Conservation (phyloP, 176 grass and related monocot species). For the Cenchrus fungigraminus region DNA sequence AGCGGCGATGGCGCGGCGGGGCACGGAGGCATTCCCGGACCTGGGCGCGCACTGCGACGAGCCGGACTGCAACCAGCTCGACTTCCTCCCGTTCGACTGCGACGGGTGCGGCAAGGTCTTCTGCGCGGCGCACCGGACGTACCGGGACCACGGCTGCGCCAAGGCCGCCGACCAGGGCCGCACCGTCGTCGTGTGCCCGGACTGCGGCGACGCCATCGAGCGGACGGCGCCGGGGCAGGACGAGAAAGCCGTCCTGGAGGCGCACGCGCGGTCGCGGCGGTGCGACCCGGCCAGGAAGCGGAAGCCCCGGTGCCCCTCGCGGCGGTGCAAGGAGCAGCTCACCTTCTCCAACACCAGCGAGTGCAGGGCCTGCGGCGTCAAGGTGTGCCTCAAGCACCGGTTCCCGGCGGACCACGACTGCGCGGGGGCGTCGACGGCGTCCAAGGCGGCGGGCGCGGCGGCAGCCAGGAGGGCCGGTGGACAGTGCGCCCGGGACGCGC, state of each 20-base stretch:
- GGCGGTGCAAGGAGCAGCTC: constrained; percentile 68
- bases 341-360: constrained; percentile 69
- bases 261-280: constrained; percentile 49
- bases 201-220: constrained; percentile 78
- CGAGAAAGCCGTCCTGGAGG: constrained; percentile 25
- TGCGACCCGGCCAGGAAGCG: constrained; percentile 79
- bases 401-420: constrained; percentile 68
- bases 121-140: constrained; percentile 72
- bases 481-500: constrained; percentile 40
- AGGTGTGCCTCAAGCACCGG: constrained; percentile 73
- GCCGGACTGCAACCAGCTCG: constrained; percentile 82
- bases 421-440: not conserved
- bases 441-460: constrained; percentile 2
- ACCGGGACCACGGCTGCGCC: constrained; percentile 59
- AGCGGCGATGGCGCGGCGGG: constrained; percentile 53
- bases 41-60: constrained; percentile 80
- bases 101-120: constrained; percentile 65
- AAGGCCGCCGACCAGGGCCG: constrained; percentile 59
- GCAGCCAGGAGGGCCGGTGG: constrained; percentile 35
- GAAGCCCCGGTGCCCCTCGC: constrained; percentile 65
- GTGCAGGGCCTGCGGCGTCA: constrained; percentile 58
- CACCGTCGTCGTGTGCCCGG: constrained; percentile 74
- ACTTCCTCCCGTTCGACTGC: constrained; percentile 90
- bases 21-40: constrained; percentile 77
- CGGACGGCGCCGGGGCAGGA: constrained; percentile 38